Evolutionary conservation across 225 moss, liverwort and hornwort genomes (phyloP).

Genomic region (Lunularia cruciata): DNA sequence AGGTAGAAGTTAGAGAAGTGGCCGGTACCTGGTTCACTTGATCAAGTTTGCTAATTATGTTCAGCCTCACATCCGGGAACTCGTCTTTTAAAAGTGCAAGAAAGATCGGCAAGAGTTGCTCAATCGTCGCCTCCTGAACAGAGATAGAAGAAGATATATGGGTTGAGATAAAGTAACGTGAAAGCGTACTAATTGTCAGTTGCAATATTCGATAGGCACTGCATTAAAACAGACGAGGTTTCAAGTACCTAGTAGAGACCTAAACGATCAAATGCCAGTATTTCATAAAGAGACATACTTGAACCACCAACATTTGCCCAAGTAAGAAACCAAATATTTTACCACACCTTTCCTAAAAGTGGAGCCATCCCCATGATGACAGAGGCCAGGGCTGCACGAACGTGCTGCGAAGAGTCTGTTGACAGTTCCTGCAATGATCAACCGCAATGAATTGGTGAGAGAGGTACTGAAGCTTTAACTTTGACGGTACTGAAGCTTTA

Average conservation of each 20-base stretch:
- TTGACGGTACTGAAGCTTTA: no score
- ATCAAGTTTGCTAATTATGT: constrained; percentile 97
- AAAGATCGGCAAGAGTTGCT: constrained; percentile 95
- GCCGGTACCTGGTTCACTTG: constrained; percentile 80
- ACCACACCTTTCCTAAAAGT: constrained; percentile 75
- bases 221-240: no score
- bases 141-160: no score
- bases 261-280: no score
- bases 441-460: background rate
- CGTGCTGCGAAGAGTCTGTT: constrained; percentile 95
- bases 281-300: no score
- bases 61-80: constrained; percentile 90
- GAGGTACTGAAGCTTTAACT: no score
- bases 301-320: no score
- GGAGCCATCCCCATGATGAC: constrained; percentile 99
- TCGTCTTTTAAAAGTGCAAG: constrained; percentile 91
- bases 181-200: no score
- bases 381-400: constrained; percentile 92
- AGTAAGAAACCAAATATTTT: background rate
- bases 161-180: no score
- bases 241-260: no score
- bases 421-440: constrained; percentile 62
- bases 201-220: no score
- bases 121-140: constrained; percentile 86
- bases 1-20: no score